phyloP scores from a whole-genome alignment of 331 rosid genomes.

The Quercus phellos region DNA sequence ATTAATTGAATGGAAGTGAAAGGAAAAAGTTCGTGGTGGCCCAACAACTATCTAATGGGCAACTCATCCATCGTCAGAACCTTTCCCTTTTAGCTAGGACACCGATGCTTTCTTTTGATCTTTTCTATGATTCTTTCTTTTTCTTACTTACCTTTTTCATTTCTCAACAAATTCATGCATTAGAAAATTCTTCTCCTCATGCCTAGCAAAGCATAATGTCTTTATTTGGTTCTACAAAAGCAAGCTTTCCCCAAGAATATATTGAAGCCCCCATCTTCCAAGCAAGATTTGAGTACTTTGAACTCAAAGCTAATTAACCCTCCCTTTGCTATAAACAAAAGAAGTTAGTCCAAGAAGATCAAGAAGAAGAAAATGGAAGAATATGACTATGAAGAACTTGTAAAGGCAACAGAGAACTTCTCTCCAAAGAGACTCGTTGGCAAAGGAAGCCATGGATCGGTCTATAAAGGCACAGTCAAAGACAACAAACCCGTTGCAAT shows the following conservation, averaged over 20 bases:
- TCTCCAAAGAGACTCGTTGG: conserved; percentile 35
- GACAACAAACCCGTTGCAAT: conserved; percentile 31
- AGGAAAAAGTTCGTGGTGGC: not conserved
- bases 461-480: conserved; percentile 31
- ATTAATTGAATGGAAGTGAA: not conserved
- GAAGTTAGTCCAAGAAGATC: not conserved
- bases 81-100: conserved; percentile 1
- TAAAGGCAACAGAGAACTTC: conserved; percentile 41
- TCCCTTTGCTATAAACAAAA: too few species aligned
- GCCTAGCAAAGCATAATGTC: conserved; percentile 24
- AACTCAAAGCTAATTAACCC: not conserved
- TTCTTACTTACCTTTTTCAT: conserved; percentile 22
- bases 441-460: conserved; percentile 61
- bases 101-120: not conserved
- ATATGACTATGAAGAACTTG: conserved; percentile 40
- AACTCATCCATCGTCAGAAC: conserved; percentile 15
- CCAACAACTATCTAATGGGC: not conserved
- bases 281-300: not conserved
- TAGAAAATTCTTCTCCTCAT: not conserved
- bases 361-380: conserved; percentile 20
- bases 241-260: not conserved
- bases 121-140: conserved; percentile 13
- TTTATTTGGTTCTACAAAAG: conserved; percentile 33
- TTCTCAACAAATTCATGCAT: conserved; percentile 10
- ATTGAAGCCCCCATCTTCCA: not conserved